Base-by-base conservation (phyloP, 1,139 yeast genomes). In the Candida smagusa region DNA sequence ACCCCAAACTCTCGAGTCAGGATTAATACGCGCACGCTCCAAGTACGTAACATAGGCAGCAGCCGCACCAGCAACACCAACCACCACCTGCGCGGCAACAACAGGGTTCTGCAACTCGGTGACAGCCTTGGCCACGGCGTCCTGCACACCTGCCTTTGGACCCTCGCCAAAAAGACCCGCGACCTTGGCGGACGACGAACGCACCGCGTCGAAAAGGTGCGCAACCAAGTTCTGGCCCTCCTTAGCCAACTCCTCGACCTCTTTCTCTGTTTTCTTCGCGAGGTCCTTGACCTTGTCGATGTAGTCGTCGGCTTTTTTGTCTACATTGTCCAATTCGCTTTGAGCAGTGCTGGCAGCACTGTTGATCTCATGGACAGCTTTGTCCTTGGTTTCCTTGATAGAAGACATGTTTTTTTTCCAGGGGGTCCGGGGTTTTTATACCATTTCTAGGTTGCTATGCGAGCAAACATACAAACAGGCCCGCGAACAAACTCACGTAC, bases 71-170 rank as follows among this genome's bases (percentile, higher is more conserved):
- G 76, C 68, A n/a, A 72, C 54, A 23, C 77, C 73, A 34, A 78
- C 69, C 30, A 77, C 62, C 2, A 72, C 58, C 58, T 80, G 84
- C 28, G 75, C 59, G 16, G 76, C 61, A 36, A 81, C 83, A 11
- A 76, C 84, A 1, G 87, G 87, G 62, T 81, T 79, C 53, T 78
- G 70, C 46, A 80, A 63, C 54, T 77, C 81, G 9, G 34, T 36
- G 27, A 35, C 31, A 9, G 44, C 35, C 12, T 35, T 40, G 12
- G 31, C 31, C 12, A 38, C 36, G 16, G 24, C 36, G 22, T 13
- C 23, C 22, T 23, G n/a, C 7, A 13, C 34, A 22, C 13, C 13
- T 12, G 4, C 7, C 19, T 16, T 11, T 31, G 41, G 12, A 46
- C 38, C 4, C 42, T 36, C 16, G 33, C 26, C n/a, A 45, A 23